These are phyloP conservation scores for Tephrocybe sp. DNA, from an alignment of 768 basidiomycete species.

Conservation along the genomic window DNA sequence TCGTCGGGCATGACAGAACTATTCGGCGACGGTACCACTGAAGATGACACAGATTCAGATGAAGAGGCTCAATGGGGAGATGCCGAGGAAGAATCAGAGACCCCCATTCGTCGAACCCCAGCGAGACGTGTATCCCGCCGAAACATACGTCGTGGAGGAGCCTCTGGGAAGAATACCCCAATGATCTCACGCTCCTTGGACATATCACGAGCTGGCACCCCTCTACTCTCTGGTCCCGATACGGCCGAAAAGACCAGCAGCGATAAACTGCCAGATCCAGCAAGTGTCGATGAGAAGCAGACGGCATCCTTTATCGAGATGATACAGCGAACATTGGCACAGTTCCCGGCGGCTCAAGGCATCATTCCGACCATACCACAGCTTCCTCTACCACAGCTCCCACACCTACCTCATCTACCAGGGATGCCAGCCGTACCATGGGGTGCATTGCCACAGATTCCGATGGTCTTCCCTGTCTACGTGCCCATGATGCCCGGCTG, in stretches of 20 bases:
- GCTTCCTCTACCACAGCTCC: constrained; percentile 53
- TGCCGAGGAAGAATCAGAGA: constrained; percentile 62
- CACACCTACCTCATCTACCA: constrained; percentile 62
- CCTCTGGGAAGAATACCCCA: constrained; percentile 29
- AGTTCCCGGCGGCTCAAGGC: constrained; percentile 54
- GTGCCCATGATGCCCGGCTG: constrained; percentile 65
- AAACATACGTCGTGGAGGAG: constrained; percentile 24
- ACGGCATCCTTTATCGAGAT: constrained; percentile 60
- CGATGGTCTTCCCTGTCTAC: constrained; percentile 77
- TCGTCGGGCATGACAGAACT: constrained; percentile 38
- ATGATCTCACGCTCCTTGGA: constrained; percentile 24
- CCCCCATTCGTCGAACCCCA: constrained; percentile 31
- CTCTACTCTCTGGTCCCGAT: constrained; percentile 18
- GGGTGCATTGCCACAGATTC: constrained; percentile 62
- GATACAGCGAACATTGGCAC: constrained; percentile 73
- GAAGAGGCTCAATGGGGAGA: constrained; percentile 71
- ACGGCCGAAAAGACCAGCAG: constrained; percentile 21
- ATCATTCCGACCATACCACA: constrained; percentile 45
- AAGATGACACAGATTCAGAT: constrained; percentile 25
- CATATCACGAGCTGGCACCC: constrained; percentile 32
- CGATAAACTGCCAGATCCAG: constrained; percentile 17
- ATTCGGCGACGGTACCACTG: constrained; percentile 23
- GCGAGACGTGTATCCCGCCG: constrained; percentile 34
- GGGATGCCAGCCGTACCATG: constrained; percentile 65
- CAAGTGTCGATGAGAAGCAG: constrained; percentile 42